Evolutionary conservation across 768 basidiomycete genomes (phyloP).

Genomic region (Hebeloma cylindrosporum): DNA sequence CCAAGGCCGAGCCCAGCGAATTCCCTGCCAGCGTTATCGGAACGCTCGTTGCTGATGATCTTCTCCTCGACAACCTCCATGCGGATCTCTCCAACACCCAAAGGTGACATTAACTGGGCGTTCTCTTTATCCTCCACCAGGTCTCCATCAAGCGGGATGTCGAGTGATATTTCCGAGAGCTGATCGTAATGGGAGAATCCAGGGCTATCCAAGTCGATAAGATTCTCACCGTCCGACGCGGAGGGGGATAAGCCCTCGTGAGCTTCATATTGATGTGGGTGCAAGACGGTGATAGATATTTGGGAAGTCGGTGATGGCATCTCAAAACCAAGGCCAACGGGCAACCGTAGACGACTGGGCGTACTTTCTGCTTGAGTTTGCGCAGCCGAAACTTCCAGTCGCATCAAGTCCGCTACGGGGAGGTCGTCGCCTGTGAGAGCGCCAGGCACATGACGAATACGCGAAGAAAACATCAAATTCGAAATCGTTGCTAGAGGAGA

Average conservation of each 20-base stretch:
- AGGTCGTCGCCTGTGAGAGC: too few species aligned
- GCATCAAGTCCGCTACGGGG: conserved; percentile 11
- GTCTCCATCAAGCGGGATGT: too few species aligned
- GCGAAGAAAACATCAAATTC: conserved; percentile 10
- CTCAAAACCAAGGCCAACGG: not conserved
- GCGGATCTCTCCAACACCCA: too few species aligned
- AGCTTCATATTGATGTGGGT: conserved; percentile 1
- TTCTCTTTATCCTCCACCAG: too few species aligned
- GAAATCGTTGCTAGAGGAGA: conserved; percentile 11
- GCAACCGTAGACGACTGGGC: not conserved
- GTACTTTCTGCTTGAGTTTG: not conserved
- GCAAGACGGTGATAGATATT: not conserved
- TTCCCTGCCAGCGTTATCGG: not conserved
- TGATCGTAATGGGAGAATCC: too few species aligned
- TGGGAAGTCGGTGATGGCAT: not conserved
- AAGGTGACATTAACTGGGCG: too few species aligned
- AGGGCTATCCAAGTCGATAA: too few species aligned
- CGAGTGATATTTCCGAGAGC: too few species aligned
- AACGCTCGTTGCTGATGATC: too few species aligned
- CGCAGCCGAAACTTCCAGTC: conserved; percentile 16
- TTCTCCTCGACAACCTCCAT: too few species aligned
- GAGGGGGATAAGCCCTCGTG: too few species aligned
- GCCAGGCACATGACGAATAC: conserved; percentile 5
- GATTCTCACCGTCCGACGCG: too few species aligned
- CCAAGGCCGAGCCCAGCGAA: conserved; percentile 16